Evolutionary conservation across 1,284 basidiomycete species (phyloP).

Genomic region (Boletus sp.): DNA sequence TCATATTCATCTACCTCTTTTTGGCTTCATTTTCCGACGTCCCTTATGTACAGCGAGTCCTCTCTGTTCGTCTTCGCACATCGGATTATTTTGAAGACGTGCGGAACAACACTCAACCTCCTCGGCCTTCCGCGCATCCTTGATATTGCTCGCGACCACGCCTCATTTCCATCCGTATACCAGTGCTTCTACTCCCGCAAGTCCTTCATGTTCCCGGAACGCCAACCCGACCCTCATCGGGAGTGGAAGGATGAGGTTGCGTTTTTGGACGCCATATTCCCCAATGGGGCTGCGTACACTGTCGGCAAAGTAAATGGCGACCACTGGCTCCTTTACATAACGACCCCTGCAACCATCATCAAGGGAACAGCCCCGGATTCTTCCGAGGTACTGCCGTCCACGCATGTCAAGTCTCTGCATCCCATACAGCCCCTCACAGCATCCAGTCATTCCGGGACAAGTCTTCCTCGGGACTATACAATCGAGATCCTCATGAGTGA

Average conservation of each 20-base stretch:
- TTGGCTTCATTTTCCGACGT: conserved; percentile 5
- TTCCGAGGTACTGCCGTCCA: conserved; percentile 12
- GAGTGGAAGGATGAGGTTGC: conserved; percentile 94
- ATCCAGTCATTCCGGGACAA: conserved; percentile 25
- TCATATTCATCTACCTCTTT: conserved; percentile 1
- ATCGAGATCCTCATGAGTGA: conserved; percentile 99
- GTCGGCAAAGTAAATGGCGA: conserved; percentile 98
- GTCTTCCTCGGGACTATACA: conserved; percentile 71
- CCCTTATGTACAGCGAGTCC: conserved; percentile 74
- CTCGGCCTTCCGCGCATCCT: conserved; percentile 91
- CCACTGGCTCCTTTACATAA: conserved; percentile 97
- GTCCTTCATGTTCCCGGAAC: conserved; percentile 99
- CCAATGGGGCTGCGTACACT: conserved; percentile 88
- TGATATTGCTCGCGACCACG: conserved; percentile 79
- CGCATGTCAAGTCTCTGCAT: conserved; percentile 13
- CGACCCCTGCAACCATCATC: conserved; percentile 51
- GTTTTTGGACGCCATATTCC: conserved; percentile 87
- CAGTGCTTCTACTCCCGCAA: conserved; percentile 98
- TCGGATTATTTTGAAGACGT: conserved; percentile 97
- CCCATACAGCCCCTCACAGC: conserved; percentile 5
- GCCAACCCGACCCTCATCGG: conserved; percentile 89
- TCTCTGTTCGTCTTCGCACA: conserved; percentile 96
- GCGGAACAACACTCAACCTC: conserved; percentile 97
- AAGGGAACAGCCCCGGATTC: conserved; percentile 27
- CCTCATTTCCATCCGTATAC: conserved; percentile 72